phyloP scores from a whole-genome alignment of 192 early-diverging fungal species.

The Backusella liffmaniae region DNA sequence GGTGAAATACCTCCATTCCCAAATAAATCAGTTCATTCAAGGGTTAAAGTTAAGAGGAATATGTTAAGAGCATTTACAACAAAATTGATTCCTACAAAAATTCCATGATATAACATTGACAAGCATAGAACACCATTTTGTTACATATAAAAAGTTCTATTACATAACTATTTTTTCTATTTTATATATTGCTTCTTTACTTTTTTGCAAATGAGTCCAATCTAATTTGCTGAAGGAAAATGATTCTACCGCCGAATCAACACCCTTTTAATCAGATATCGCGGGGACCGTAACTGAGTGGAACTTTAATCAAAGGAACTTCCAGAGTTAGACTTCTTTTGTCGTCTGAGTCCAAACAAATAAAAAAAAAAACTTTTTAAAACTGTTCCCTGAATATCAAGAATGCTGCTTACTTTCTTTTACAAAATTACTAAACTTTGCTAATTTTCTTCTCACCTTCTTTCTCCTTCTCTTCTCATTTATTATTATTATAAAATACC shows the following conservation, averaged over 20 bases:
- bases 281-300: background rate
- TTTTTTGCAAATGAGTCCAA: background rate
- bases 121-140: background rate
- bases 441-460: background rate
- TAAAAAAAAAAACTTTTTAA: constrained; percentile 3
- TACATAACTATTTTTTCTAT: background rate
- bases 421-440: background rate
- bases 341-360: constrained; percentile 4
- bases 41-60: background rate
- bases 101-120: background rate
- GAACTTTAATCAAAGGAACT: background rate
- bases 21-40: background rate
- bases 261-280: background rate
- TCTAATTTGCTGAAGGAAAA: background rate
- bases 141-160: background rate
- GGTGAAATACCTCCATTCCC: background rate
- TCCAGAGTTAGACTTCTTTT: constrained; percentile 5
- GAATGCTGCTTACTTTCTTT: background rate
- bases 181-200: background rate
- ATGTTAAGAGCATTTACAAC: background rate
- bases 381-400: background rate
- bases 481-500: background rate
- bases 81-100: background rate
- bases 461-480: background rate
- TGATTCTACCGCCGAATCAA: background rate